Conservation (phyloP, 1,284 basidiomycete species). For the Cryptococcus sp. region DNA sequence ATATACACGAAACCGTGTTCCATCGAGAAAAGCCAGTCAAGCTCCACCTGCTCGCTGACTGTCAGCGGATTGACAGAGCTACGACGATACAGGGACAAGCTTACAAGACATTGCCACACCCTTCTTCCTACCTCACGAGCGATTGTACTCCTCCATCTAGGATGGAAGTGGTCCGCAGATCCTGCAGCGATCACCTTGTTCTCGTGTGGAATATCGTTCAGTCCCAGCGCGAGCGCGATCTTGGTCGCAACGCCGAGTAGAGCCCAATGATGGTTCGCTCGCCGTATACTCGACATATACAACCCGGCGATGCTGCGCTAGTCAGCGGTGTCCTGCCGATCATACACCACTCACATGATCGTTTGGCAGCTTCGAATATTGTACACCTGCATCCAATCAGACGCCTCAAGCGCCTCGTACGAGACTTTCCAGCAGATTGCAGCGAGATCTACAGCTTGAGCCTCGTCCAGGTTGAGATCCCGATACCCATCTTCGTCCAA, state of each 20-base stretch:
- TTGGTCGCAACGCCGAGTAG: neutral
- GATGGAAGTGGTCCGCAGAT: neutral
- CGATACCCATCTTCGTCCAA: conserved; percentile 2
- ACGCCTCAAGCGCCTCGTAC: neutral
- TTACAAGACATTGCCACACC: conserved; percentile 1
- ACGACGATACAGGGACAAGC: neutral
- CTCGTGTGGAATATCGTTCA: neutral
- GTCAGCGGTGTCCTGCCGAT: no score
- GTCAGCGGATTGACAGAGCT: neutral
- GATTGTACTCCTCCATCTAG: neutral
- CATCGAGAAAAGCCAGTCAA: neutral
- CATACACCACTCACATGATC: neutral
- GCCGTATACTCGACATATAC: conserved; percentile 1
- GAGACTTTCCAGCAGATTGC: conserved; percentile 1
- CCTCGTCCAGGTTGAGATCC: neutral
- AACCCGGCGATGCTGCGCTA: neutral
- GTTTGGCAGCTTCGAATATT: neutral
- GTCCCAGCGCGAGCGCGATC: neutral
- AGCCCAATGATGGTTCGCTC: neutral
- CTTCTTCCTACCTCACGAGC: neutral
- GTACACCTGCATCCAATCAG: neutral
- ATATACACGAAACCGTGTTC: conserved; percentile 1
- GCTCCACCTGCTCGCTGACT: neutral
- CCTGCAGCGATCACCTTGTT: neutral
- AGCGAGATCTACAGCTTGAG: neutral